Percentiles rank a stretch among this genome's conserved stretches.
phyloP scores from a whole-genome alignment of 2,329 filamentous ascomycete species.

The Stromatinia cepivora region DNA sequence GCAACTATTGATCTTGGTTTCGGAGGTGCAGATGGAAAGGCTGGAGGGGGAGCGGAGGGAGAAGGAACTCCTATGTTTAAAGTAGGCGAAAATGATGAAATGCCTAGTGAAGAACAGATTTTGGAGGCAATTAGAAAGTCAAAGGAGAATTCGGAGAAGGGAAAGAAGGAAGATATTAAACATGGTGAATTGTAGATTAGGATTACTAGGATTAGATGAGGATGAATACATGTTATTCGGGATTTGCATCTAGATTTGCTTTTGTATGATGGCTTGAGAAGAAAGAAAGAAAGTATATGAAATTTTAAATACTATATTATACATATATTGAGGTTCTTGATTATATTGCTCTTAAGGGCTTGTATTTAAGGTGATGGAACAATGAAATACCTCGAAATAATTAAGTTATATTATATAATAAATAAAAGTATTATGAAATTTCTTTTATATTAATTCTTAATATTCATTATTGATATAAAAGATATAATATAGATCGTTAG shows the following conservation, averaged over 20 bases:
- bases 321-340: no score
- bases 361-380: no score
- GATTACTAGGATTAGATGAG: neutral
- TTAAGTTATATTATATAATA: no score
- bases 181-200: conserved; percentile 33
- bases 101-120: conserved; percentile 51
- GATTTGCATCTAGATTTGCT: neutral
- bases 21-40: neutral
- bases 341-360: no score
- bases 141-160: conserved; percentile 32
- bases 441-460: no score
- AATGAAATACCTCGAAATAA: no score
- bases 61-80: conserved; percentile 41
- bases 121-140: conserved; percentile 55
- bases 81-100: conserved; percentile 46
- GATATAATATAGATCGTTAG: no score
- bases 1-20: conserved; percentile 47
- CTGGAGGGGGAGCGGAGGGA: conserved; percentile 25
- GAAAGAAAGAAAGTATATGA: no score
- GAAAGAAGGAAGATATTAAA: conserved; percentile 21
- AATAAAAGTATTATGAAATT: no score
- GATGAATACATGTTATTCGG: neutral
- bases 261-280: neutral
- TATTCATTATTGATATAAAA: no score
- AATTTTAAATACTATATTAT: no score